Evolutionary conservation across 116 monocot species (phyloP), one percentile per base, ranked within the genome.

Genomic region (Papilionanthe hybrid): DNA sequence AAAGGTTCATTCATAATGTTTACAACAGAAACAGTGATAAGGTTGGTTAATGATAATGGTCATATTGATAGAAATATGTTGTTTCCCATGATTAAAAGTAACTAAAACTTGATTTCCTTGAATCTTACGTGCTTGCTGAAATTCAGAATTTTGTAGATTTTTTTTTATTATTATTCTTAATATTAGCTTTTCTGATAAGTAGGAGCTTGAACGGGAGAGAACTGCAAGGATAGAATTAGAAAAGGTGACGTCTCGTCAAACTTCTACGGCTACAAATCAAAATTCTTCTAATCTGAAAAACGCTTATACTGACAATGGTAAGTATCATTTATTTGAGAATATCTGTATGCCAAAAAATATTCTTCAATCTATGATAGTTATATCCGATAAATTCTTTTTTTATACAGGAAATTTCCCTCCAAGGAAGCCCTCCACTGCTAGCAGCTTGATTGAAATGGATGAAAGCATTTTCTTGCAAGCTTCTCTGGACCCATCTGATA

Each of bases 131-230:
- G 43, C 73, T 2, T 45, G 20, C 73, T 44, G 44, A 32, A 73
- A 73, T 44, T 73, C 32, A 32, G 32, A 17, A 5, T 37, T 5
- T 1, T 44, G 1, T 73, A n/a, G 7, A 44, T 9, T 19, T 2
- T 3, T 13, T 44, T n/a, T 73, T 42, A 42, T 42, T 42, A 2
- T 12, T 1, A 32, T 48, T 53, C 53, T 53, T 53, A 53, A 43
- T 43, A 73, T 0, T 2, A 20, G 22, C 73, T 73, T 75, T 82
- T 44, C 60, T 42, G 49, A 75, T 75, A 53, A 82, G 27, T 86
- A 98, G 98, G 98, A 98, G 55, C 89, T 98, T 15, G 98, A 98
- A 79, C 86, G 85, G 78, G 95, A 94, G 86, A 94, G 78, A 68
- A 67, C 81, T 79, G 50, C 87, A 43, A 98, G 88, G 82, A 55